These are phyloP conservation scores for Anthracocystis setariae DNA, from an alignment of 1,284 basidiomycete species.

Conservation along the genomic window DNA sequence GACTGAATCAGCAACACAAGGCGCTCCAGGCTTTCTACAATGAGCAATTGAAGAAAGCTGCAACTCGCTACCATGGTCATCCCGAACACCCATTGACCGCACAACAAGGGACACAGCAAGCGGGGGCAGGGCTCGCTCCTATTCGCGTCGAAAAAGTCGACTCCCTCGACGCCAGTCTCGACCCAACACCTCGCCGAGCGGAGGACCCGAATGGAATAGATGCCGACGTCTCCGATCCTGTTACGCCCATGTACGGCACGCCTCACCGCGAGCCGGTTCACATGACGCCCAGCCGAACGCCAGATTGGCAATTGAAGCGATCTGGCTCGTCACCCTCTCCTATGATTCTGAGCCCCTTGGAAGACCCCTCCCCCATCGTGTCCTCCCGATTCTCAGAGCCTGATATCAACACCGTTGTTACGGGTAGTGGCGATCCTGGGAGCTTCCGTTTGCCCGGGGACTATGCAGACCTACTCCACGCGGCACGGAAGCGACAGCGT, in stretches of 20 bases:
- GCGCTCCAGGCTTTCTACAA: conserved; percentile 7
- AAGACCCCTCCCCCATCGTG: conserved; percentile 4
- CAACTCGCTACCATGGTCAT: conserved; percentile 26
- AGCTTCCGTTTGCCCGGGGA: not conserved
- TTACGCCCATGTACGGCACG: not conserved
- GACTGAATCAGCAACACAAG: conserved; percentile 5
- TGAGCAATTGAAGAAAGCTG: conserved; percentile 12
- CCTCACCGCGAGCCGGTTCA: not conserved
- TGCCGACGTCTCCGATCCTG: conserved; percentile 19
- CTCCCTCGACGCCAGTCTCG: conserved; percentile 8
- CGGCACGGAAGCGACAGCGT: too few species aligned
- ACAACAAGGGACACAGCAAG: not conserved
- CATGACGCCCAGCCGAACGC: too few species aligned
- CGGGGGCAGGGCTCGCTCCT: conserved; percentile 7
- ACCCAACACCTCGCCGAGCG: not conserved
- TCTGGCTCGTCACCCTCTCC: conserved; percentile 2
- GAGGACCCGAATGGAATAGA: conserved; percentile 7
- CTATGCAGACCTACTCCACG: not conserved
- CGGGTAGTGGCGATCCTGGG: not conserved
- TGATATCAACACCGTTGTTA: not conserved
- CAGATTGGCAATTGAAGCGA: not conserved
- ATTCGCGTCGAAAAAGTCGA: not conserved
- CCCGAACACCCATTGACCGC: conserved; percentile 9
- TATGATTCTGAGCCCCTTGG: not conserved
- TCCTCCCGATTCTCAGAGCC: not conserved